Base-by-base conservation (phyloP, 1,284 basidiomycete species). In the Irpex sp. region DNA sequence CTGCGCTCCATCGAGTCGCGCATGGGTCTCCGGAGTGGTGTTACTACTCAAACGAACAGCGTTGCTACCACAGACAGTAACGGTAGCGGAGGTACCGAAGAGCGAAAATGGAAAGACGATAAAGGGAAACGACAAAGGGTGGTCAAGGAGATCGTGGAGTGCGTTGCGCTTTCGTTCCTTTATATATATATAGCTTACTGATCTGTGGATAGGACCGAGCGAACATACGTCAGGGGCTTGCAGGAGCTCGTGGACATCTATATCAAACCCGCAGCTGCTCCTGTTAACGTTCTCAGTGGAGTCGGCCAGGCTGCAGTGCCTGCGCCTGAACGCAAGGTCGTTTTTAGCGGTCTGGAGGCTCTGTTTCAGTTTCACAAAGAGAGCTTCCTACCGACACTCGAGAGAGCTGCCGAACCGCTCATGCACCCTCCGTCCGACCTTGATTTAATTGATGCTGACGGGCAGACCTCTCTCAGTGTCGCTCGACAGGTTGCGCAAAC, bases 241-340 rank as follows among this genome's bases (percentile, higher is more conserved):
- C 88, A 92, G 72, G 97, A 98, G 76, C 84, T 99, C 31, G 88
- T 96, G 58, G 92, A 96, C 63, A 97, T 99, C 65, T 99, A 99
- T 74, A 92, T 99, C 76, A 89, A 87, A 69, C 94, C 95, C 43
- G 90, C 93, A 3, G 80, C 84, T n/a, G 83, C 85, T 47, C 81
- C 89, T 2, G 85, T 91, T 61, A 88, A 86, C 62, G 79, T 89
- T 46, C 81, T 93, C 36, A 84, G 86, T 61, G 82, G 86, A 50
- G 88, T 89, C 13, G 81, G 86, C 11, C 85, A 88, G n/a, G 81
- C 78, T 65, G 92, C 95, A 17, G 83, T 97, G n/a, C 94, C 95
- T n/a, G 79, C 82, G 15, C 74, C 86, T 1, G 97, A 98, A 76
- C 88, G 97, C 63, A 95, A 93, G 72, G 84, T 96, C 47, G 95